Evolutionary conservation across 2,329 filamentous ascomycete genomes (phyloP), one percentile per base, ranked within the genome.

Genomic region (Ceratocystis smalleyi): DNA sequence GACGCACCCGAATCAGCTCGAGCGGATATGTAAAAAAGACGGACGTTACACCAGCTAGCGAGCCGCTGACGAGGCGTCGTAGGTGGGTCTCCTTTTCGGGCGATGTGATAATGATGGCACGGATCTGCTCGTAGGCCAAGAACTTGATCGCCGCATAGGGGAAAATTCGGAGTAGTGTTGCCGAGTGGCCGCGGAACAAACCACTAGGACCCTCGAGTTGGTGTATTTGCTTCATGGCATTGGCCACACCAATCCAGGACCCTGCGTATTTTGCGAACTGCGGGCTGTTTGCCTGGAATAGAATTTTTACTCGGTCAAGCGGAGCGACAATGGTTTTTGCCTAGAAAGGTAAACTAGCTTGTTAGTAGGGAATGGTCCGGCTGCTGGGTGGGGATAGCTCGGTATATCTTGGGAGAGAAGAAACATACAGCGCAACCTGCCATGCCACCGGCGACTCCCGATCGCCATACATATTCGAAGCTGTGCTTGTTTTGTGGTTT

Each of bases 111-210:
- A 97, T 72, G 15, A 85, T 71, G 12, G 87, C 83, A 66, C 94
- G 88, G 68, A 96, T 89, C 75, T 99, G 94, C 74, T 99, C 94
- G 77, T 99, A 99, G 57, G 92, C 91, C 51, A 99, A 82, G 72
- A 99, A 99, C 72, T 99, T 99, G 75, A 97, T 96, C 57, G 89
- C 92, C 17, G 92, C 94, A 74, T 99, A 99, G 5, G 94, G 94
- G 70, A 97, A 99, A 68, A 99, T 95, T 68, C 94, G 86, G 62
- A 97, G 80, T 2, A 99, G 78, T 0, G 94, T 99, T 2, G 91
- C 94, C 3, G 91, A 96, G 74, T 99, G 94, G 5, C 94, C 94
- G 62, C 94, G 87, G 76, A 91, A 99, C 5, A 99, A 80, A 1
- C 94, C 94, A 10, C 79, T 73, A 1, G 82, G 68, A 45, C 94